These are phyloP conservation scores for Penicillium capsulatum DNA, from an alignment of 2,329 filamentous ascomycete genomes.

Conservation along the genomic window DNA sequence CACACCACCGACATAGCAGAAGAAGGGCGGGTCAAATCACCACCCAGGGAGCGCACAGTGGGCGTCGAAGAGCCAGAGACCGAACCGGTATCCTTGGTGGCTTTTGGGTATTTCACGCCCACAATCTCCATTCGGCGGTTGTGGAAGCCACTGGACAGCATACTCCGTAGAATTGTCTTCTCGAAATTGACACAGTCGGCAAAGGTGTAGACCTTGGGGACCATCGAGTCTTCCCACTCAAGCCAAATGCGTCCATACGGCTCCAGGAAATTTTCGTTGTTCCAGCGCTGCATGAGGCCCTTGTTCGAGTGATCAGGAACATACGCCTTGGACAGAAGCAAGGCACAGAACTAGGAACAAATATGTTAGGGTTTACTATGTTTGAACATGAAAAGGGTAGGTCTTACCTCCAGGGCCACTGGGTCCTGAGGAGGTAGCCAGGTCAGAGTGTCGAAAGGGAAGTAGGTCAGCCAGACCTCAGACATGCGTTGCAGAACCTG, in stretches of 20 bases:
- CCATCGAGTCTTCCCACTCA: slow-evolving; percentile 2
- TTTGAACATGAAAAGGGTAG: background rate
- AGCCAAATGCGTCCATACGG: slow-evolving; percentile 11
- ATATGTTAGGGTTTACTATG: no score
- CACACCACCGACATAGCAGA: no score
- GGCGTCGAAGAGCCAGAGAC: no score
- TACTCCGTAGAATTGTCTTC: background rate
- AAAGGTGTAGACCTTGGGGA: background rate
- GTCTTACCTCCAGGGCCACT: slow-evolving; percentile 27
- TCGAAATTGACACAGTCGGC: background rate
- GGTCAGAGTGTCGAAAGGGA: slow-evolving; percentile 40
- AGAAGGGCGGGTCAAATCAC: no score
- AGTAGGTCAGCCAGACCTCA: slow-evolving; percentile 13
- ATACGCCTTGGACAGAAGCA: slow-evolving; percentile 5
- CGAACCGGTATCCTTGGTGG: no score
- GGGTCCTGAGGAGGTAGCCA: slow-evolving; percentile 23
- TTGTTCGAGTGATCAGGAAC: background rate
- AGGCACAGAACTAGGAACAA: slow-evolving; percentile 7
- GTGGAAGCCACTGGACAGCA: background rate
- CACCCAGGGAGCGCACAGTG: no score
- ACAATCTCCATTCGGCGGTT: no score
- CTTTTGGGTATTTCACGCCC: no score
- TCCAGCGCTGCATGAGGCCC: slow-evolving; percentile 2
- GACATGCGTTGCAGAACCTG: background rate
- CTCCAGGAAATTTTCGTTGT: background rate